Conservation (phyloP, 2,329 filamentous ascomycete genomes). For the Hymenoscyphus fraxineus region DNA sequence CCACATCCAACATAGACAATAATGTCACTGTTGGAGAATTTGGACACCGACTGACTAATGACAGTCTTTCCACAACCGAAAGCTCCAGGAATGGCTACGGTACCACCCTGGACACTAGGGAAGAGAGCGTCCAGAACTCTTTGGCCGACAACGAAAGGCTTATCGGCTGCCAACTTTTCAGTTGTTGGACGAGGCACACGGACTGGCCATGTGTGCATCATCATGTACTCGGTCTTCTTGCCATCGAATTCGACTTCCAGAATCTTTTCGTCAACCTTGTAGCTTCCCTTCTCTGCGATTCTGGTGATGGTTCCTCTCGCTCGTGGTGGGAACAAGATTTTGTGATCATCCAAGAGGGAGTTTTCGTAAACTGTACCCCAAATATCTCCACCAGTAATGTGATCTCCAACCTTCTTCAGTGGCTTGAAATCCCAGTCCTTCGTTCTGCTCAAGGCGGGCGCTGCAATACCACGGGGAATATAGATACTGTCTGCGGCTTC, state of each 20-base stretch:
- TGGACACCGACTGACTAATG: conserved; percentile 96
- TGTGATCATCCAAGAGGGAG: conserved; percentile 89
- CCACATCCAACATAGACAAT: conserved; percentile 93
- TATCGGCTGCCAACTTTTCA: conserved; percentile 85
- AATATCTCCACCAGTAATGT: conserved; percentile 93
- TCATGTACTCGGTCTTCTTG: conserved; percentile 87
- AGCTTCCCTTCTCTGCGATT: conserved; percentile 84
- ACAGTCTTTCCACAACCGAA: conserved; percentile 99
- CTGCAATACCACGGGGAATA: conserved; percentile 88
- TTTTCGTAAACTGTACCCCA: conserved; percentile 96
- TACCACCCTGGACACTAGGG: conserved; percentile 94
- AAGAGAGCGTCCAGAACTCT: conserved; percentile 94
- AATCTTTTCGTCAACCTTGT: conserved; percentile 91
- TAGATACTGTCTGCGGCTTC: conserved; percentile 82
- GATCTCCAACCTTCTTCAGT: conserved; percentile 87
- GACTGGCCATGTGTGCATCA: conserved; percentile 99
- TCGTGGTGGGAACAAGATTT: conserved; percentile 85
- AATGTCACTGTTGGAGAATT: conserved; percentile 99
- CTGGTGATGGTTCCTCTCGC: conserved; percentile 88
- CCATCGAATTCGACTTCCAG: conserved; percentile 96
- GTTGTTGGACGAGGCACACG: conserved; percentile 89
- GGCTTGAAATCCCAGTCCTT: conserved; percentile 98
- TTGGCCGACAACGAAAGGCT: conserved; percentile 94
- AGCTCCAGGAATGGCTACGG: conserved; percentile 94
- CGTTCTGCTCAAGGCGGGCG: conserved; percentile 81